Conservation (phyloP, 495 filamentous ascomycete genomes). For the Tuber brumale region DNA sequence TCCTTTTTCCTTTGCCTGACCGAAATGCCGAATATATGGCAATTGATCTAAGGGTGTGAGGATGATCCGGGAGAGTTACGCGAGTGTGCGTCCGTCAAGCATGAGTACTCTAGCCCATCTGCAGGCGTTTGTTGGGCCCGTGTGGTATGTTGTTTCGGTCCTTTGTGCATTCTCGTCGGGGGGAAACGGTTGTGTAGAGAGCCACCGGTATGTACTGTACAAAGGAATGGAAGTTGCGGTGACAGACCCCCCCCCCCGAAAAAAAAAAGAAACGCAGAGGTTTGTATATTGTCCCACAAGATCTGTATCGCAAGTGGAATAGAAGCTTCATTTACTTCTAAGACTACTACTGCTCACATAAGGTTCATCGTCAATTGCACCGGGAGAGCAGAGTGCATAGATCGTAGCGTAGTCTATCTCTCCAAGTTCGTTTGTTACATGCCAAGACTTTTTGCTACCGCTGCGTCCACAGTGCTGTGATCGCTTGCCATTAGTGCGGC, state of each 20-base stretch:
- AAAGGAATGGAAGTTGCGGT: not conserved
- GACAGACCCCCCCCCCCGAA: not conserved
- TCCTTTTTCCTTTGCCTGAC: slow-evolving; percentile 15
- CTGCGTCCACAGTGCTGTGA: not conserved
- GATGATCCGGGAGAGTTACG: slow-evolving; percentile 42
- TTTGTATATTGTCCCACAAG: not conserved
- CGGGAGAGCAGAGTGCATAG: not conserved
- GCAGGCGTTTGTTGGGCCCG: slow-evolving; percentile 39
- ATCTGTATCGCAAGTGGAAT: not conserved
- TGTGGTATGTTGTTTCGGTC: slow-evolving; percentile 31
- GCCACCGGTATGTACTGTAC: not conserved
- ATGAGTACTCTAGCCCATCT: slow-evolving; percentile 33
- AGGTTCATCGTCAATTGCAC: not conserved
- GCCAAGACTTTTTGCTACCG: not conserved
- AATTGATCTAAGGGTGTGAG: slow-evolving; percentile 18
- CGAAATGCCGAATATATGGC: slow-evolving; percentile 26
- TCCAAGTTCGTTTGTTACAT: not conserved
- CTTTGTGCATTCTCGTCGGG: slow-evolving; percentile 19
- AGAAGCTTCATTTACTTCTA: not conserved
- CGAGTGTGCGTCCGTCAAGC: slow-evolving; percentile 42
- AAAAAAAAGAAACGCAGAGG: not conserved
- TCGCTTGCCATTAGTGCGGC: not conserved
- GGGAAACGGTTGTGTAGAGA: not conserved
- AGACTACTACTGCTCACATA: not conserved
- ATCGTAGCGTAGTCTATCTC: not conserved